Base-by-base conservation (phyloP, 257 asterid genomes). In the Solanum acaule region DNA sequence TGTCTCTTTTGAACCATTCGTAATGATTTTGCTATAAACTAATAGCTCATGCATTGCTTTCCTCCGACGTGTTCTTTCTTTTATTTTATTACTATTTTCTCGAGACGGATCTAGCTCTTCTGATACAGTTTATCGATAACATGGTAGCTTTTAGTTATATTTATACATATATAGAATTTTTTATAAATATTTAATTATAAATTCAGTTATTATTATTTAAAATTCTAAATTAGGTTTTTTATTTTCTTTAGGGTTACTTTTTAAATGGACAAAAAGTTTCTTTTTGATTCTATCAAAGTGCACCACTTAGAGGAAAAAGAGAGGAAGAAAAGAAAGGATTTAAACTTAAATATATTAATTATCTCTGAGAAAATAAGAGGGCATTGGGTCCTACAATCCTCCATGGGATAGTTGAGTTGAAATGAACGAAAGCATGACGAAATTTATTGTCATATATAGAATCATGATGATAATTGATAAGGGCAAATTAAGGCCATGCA, bases 341-440 rank as follows among this genome's bases (percentile, higher is more conserved):
- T 61, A 61, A 63, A 86, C 35, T 63, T 63, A 63, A 63, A 63
- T 63, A 63, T 76, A 68, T 85, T 79, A 91, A 90, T 71, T 71
- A 33, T 91, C 92, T 87, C 29, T 12, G 23, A 77, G 34, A 46
- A 46, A 46, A 81, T 81, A 81, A 81, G 85, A 78, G 63, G 67
- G 86, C 16, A 14, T 46, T 46, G 68, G 86, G 86, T 81, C 86
- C 86, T 46, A 81, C 86, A 29, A 81, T 81, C 42, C 20, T 22
- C 27, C 68, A 81, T 81, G 86, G 68, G 3, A 29, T 65, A 81
- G 68, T 6, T 29, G 68, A 81, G 86, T 88, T 92, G 89, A 92
- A 90, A 84, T 92, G 88, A 63, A 85, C 98, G 98, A 91, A 90
- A 95, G 98, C 99, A 93, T 96, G 99, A 95, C 96, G 94, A 91